Evolutionary conservation across 768 basidiomycete genomes (phyloP).

Genomic region (Pseudohyphozyma bogoriensis): DNA sequence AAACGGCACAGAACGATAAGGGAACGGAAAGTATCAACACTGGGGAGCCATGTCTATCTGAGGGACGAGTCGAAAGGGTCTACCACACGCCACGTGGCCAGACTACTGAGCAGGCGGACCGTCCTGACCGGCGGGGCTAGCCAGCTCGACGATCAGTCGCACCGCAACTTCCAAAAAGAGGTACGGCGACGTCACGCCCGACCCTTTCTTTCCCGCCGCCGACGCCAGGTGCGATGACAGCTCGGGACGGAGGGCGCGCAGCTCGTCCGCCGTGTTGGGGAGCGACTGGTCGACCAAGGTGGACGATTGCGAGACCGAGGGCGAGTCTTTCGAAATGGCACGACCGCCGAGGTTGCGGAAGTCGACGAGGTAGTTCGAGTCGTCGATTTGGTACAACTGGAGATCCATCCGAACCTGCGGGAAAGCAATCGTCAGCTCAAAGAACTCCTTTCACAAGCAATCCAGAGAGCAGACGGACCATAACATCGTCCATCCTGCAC

Average conservation of each 20-base stretch:
- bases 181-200: constrained; percentile 53
- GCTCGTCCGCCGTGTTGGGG: constrained; percentile 27
- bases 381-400: constrained; percentile 92
- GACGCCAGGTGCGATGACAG: constrained; percentile 3
- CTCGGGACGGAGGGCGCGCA: constrained; percentile 20
- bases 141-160: constrained; percentile 82
- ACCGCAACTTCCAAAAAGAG: constrained; percentile 96
- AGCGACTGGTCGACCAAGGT: background rate
- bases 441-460: too few species aligned
- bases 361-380: constrained; percentile 87
- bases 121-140: constrained; percentile 44
- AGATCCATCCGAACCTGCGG: constrained; percentile 87
- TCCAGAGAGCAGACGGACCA: constrained; percentile 49
- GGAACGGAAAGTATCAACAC: too few species aligned
- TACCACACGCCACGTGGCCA: too few species aligned
- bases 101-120: too few species aligned
- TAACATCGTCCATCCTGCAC: constrained; percentile 77
- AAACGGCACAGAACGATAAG: too few species aligned
- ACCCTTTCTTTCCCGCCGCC: constrained; percentile 42
- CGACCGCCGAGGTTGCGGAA: constrained; percentile 97
- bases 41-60: too few species aligned
- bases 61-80: too few species aligned
- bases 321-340: constrained; percentile 26
- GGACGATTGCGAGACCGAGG: constrained; percentile 1
- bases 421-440: constrained; percentile 5